Conservation (phyloP, 805 yeast genomes). For the Candida incommunis region DNA sequence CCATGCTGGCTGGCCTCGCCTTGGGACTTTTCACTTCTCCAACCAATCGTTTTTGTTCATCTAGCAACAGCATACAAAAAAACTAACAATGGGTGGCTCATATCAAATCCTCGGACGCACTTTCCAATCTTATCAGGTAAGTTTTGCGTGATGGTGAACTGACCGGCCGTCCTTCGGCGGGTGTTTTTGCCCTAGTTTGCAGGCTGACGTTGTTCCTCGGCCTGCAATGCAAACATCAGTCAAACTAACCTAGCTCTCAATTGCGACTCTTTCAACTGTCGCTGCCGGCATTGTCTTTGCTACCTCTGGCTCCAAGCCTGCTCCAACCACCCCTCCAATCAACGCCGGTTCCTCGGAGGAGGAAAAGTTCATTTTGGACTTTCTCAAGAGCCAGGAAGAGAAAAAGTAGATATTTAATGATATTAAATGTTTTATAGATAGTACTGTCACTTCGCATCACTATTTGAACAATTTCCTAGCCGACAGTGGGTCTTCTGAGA, state of each 20-base stretch:
- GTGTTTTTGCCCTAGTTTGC: too few species aligned
- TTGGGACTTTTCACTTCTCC: too few species aligned
- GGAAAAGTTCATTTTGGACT: slow-evolving; percentile 67
- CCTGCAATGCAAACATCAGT: too few species aligned
- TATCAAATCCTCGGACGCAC: slow-evolving; percentile 75
- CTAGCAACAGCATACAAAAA: slow-evolving; percentile 5
- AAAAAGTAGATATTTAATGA: slow-evolving; percentile 10
- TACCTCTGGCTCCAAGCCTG: slow-evolving; percentile 40
- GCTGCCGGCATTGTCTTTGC: slow-evolving; percentile 53
- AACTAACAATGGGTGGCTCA: slow-evolving; percentile 57
- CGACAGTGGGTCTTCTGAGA: slow-evolving; percentile 68
- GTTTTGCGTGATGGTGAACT: slow-evolving; percentile 17
- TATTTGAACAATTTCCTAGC: slow-evolving; percentile 60
- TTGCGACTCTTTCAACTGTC: slow-evolving; percentile 66
- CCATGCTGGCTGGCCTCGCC: too few species aligned
- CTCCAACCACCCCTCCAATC: slow-evolving; percentile 50
- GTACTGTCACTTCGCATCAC: too few species aligned
- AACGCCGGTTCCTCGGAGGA: slow-evolving; percentile 76
- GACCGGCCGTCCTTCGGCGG: too few species aligned
- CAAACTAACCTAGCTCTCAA: slow-evolving; percentile 39
- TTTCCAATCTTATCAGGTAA: slow-evolving; percentile 65
- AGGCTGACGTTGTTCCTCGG: too few species aligned
- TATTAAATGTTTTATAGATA: slow-evolving; percentile 3
- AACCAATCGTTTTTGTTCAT: slow-evolving; percentile 1
- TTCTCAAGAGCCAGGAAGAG: slow-evolving; percentile 36